phyloP scores from a whole-genome alignment of 495 filamentous ascomycete species.

The Tetracladium setigerum region DNA sequence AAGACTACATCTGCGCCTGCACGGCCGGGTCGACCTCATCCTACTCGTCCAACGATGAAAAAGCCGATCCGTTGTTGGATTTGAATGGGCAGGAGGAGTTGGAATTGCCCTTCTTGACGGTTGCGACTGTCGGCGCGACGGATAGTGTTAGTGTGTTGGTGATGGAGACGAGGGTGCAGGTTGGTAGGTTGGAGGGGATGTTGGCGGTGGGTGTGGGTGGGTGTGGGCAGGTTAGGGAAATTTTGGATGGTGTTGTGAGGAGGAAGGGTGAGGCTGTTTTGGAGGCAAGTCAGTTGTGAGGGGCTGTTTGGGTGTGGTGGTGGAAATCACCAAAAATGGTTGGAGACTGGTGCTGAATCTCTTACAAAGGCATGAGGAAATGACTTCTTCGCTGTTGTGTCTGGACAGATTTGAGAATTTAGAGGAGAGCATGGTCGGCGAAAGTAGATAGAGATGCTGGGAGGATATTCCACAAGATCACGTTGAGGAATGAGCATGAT shows the following conservation, averaged over 20 bases:
- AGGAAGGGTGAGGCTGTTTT: constrained; percentile 58
- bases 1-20: constrained; percentile 80
- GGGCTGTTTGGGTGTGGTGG: too few relatives aligned
- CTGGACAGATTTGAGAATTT: too few relatives aligned
- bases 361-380: too few relatives aligned
- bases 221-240: constrained; percentile 74
- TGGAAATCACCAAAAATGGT: too few relatives aligned
- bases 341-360: too few relatives aligned
- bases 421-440: too few relatives aligned
- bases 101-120: constrained; percentile 82
- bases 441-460: too few relatives aligned
- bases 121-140: constrained; percentile 61
- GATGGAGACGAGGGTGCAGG: constrained; percentile 78
- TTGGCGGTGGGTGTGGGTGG: constrained; percentile 86
- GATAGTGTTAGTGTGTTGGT: constrained; percentile 74
- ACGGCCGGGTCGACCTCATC: constrained; percentile 72
- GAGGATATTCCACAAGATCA: too few relatives aligned
- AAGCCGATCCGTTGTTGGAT: constrained; percentile 83
- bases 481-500: too few relatives aligned
- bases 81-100: constrained; percentile 79
- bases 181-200: constrained; percentile 79
- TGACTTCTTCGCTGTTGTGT: too few relatives aligned
- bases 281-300: constrained; percentile 26
- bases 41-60: constrained; percentile 53
- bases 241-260: constrained; percentile 64